Percentiles rank a stretch among this genome's conserved stretches.
Conservation (phyloP, 495 filamentous ascomycete species). For the Tetracladium marchalianum region DNA sequence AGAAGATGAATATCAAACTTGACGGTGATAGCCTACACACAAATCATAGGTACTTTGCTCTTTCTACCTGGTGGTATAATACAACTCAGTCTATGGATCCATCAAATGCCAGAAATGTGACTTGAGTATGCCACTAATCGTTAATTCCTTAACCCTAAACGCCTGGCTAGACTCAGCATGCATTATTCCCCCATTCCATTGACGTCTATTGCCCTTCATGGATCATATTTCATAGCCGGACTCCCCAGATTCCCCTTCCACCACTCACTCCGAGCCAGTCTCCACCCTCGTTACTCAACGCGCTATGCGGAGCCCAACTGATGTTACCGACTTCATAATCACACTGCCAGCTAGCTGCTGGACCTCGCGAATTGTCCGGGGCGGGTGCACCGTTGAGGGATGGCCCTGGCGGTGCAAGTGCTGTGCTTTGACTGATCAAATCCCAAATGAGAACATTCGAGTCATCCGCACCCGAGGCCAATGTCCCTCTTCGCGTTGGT, state of each 20-base stretch:
- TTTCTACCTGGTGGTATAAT: too few relatives aligned
- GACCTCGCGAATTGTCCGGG: constrained; percentile 52
- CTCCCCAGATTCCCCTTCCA: constrained; percentile 85
- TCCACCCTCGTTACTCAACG: constrained; percentile 58
- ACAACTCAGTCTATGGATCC: too few relatives aligned
- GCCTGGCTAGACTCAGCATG: constrained; percentile 16
- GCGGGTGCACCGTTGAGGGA: constrained; percentile 35
- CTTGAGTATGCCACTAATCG: too few relatives aligned
- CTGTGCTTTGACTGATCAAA: constrained; percentile 58
- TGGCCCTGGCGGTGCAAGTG: constrained; percentile 34
- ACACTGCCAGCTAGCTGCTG: constrained; percentile 82
- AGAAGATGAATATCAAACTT: too few relatives aligned
- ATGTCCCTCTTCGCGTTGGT: constrained; percentile 70
- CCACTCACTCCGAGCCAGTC: constrained; percentile 95
- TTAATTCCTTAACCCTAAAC: constrained; percentile 4
- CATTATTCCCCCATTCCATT: background rate
- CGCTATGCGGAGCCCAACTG: constrained; percentile 82
- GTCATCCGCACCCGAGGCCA: constrained; percentile 91
- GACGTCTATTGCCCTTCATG: background rate
- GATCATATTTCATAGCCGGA: constrained; percentile 44
- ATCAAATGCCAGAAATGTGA: too few relatives aligned
- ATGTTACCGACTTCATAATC: constrained; percentile 95
- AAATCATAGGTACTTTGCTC: background rate
- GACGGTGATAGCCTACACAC: too few relatives aligned
- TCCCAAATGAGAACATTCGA: constrained; percentile 90